Percentiles rank a stretch among this genome's conserved stretches.
Conservation (phyloP, 495 filamentous ascomycete genomes). For the Bacidia rubella region DNA sequence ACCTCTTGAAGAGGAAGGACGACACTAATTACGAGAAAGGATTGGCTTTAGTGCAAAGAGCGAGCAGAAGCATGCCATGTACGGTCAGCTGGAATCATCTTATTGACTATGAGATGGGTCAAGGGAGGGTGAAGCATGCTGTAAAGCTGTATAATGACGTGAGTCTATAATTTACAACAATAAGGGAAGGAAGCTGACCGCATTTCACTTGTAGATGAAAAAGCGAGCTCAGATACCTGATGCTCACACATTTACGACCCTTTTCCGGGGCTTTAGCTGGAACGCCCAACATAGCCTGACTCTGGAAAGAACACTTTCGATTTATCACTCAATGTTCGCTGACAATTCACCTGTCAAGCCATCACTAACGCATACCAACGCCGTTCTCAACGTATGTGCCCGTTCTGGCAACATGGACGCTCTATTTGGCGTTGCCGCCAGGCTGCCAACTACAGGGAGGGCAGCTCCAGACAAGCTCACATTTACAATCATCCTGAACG, state of each 20-base stretch:
- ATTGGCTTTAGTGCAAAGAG: constrained; percentile 46
- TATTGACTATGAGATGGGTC: constrained; percentile 54
- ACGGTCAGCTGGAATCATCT: constrained; percentile 79
- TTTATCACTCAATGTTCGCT: constrained; percentile 59
- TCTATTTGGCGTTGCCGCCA: constrained; percentile 54
- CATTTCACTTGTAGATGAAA: constrained; percentile 59
- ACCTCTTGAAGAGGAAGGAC: constrained; percentile 38
- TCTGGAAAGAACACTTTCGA: constrained; percentile 45
- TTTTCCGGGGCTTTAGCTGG: constrained; percentile 60
- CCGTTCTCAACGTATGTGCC: constrained; percentile 66
- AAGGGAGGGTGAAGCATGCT: constrained; percentile 43
- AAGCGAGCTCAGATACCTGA: constrained; percentile 68
- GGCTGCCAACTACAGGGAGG: constrained; percentile 46
- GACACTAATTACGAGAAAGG: constrained; percentile 39
- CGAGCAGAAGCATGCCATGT: constrained; percentile 45
- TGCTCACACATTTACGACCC: constrained; percentile 63
- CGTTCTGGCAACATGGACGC: constrained; percentile 56
- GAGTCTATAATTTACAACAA: constrained; percentile 13
- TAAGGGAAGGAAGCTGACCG: background rate
- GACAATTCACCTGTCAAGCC: constrained; percentile 45
- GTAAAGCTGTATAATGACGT: constrained; percentile 79
- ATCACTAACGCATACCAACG: constrained; percentile 71
- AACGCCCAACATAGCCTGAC: constrained; percentile 34
- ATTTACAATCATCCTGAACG: constrained; percentile 70
- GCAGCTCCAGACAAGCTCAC: constrained; percentile 54